Evolutionary conservation across 1,284 basidiomycete species (phyloP).

Genomic region (Coniophora puteana): DNA sequence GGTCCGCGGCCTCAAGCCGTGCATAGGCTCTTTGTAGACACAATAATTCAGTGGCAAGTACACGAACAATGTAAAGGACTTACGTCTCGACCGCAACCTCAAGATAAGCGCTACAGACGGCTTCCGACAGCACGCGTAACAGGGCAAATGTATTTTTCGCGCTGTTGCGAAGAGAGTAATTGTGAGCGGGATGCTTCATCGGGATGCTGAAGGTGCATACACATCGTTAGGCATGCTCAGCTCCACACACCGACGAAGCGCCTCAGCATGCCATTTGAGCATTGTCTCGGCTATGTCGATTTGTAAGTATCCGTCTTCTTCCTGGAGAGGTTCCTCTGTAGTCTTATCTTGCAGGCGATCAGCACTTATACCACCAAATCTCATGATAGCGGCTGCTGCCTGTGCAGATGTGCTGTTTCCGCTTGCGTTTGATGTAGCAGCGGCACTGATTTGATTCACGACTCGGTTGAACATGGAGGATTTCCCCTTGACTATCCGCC

Average conservation of each 20-base stretch:
- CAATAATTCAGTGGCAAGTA: constrained; percentile 7
- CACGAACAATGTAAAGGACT: constrained; percentile 22
- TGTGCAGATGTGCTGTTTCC: constrained; percentile 68
- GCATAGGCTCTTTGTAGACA: constrained; percentile 56
- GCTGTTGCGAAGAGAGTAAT: constrained; percentile 38
- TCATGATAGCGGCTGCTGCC: constrained; percentile 77
- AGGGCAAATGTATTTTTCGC: constrained; percentile 89
- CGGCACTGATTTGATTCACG: constrained; percentile 85
- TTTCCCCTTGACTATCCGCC: constrained; percentile 69
- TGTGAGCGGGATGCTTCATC: constrained; percentile 5
- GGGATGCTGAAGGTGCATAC: constrained; percentile 44
- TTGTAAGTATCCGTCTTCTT: constrained; percentile 79
- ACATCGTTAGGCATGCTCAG: constrained; percentile 78
- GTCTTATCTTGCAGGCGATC: constrained; percentile 50
- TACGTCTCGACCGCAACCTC: constrained; percentile 92
- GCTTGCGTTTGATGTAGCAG: constrained; percentile 57
- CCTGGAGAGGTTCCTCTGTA: constrained; percentile 65
- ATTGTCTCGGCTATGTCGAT: constrained; percentile 83
- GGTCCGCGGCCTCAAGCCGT: constrained; percentile 71
- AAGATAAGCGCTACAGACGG: constrained; percentile 83
- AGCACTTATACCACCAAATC: constrained; percentile 74
- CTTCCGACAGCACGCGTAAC: constrained; percentile 86
- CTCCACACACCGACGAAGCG: constrained; percentile 89
- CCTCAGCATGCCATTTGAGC: constrained; percentile 95
- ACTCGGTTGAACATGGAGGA: constrained; percentile 88